Percentiles rank a stretch among this genome's conserved stretches.
Evolutionary conservation across 352 stramenopile genomes (phyloP).

Genomic region (Phytophthora citrophthora): DNA sequence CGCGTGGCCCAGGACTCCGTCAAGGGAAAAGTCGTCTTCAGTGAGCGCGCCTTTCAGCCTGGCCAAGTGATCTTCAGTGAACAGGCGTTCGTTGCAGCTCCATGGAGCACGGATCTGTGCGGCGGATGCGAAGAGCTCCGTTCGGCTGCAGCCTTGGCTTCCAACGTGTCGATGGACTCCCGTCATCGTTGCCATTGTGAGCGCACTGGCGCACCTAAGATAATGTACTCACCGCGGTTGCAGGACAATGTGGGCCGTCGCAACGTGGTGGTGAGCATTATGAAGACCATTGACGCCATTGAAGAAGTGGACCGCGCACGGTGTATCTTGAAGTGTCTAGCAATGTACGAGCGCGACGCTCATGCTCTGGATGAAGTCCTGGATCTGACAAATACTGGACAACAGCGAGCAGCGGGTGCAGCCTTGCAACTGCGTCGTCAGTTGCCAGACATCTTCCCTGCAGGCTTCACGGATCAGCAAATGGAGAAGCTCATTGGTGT

Average conservation of each 20-base stretch:
- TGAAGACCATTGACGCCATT: conserved; percentile 66
- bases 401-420: conserved; percentile 46
- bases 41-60: conserved; percentile 54
- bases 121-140: conserved; percentile 57
- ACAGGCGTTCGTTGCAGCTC: conserved; percentile 71
- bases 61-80: conserved; percentile 82
- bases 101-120: conserved; percentile 74
- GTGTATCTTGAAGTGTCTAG: conserved; percentile 74
- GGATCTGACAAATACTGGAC: conserved; percentile 49
- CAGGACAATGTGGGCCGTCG: conserved; percentile 50
- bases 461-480: conserved; percentile 58
- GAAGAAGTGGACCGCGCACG: conserved; percentile 74
- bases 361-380: conserved; percentile 56
- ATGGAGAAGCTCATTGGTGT: conserved; percentile 73
- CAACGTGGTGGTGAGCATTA: conserved; percentile 59
- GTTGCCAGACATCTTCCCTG: conserved; percentile 59
- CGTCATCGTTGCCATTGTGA: conserved; percentile 46
- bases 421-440: conserved; percentile 51
- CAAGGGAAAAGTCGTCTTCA: conserved; percentile 73
- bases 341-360: conserved; percentile 57
- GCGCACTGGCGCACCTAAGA: conserved; percentile 28
- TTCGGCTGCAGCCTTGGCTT: conserved; percentile 23
- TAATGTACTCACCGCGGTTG: conserved; percentile 54
- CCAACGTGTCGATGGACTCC: conserved; percentile 18
- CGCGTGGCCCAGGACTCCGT: conserved; percentile 51